phyloP scores from a whole-genome alignment of 495 filamentous ascomycete species.

The Penicillium lividum region DNA sequence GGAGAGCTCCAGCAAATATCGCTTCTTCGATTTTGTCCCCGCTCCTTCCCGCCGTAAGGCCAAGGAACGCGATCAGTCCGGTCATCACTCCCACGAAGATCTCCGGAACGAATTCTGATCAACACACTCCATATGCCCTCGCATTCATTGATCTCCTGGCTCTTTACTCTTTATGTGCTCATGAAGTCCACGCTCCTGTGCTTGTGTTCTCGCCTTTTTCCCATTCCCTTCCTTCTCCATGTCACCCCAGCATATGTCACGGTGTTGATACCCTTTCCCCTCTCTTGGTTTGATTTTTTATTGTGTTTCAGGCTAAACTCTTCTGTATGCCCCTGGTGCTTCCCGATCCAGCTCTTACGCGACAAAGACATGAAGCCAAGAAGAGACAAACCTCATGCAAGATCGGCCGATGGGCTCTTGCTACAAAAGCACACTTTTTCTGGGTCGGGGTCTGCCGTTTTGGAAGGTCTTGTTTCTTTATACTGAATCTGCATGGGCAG shows the following conservation, averaged over 20 bases:
- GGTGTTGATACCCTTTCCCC: slow-evolving; percentile 52
- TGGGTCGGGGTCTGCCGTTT: slow-evolving; percentile 8
- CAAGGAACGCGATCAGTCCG: slow-evolving; percentile 45
- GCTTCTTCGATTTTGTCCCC: slow-evolving; percentile 50
- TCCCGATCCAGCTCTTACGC: slow-evolving; percentile 5
- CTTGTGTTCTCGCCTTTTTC: slow-evolving; percentile 23
- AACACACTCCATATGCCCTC: slow-evolving; percentile 8
- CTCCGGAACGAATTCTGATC: slow-evolving; percentile 39
- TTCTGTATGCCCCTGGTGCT: background rate
- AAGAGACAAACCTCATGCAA: slow-evolving; percentile 13
- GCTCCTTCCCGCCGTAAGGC: slow-evolving; percentile 45
- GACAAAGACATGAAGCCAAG: background rate
- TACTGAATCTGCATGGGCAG: slow-evolving; percentile 2
- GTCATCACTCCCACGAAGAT: slow-evolving; percentile 42
- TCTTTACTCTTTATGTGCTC: slow-evolving; percentile 30
- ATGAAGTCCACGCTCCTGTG: slow-evolving; percentile 39
- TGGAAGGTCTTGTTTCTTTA: slow-evolving; percentile 4
- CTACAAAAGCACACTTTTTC: slow-evolving; percentile 11
- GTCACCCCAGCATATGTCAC: slow-evolving; percentile 44
- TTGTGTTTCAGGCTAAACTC: background rate
- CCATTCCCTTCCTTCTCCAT: slow-evolving; percentile 18
- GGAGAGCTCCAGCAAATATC: slow-evolving; percentile 49
- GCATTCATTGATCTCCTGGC: slow-evolving; percentile 11
- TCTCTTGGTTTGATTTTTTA: slow-evolving; percentile 22
- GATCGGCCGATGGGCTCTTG: slow-evolving; percentile 1